A percentile compares a stretch with the other conserved stretches of the same genome.
Evolutionary conservation across 2,329 filamentous ascomycete genomes (phyloP).

Genomic region (Thelonectria discophora): DNA sequence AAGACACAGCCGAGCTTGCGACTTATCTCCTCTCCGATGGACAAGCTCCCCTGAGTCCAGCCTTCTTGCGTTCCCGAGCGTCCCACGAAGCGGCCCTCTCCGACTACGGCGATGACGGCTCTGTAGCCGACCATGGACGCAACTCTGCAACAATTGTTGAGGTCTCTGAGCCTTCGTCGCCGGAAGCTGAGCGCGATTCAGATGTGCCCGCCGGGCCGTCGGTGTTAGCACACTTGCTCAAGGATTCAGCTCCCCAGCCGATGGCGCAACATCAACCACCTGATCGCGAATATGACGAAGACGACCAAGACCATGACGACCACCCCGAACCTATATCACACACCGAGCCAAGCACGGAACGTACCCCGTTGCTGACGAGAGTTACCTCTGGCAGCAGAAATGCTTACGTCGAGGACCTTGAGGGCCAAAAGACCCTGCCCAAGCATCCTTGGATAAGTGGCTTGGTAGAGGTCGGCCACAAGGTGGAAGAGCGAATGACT

Average conservation of each 20-base stretch:
- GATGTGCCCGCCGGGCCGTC: conserved; percentile 48
- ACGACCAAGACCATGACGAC: conserved; percentile 20
- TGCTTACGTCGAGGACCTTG: conserved; percentile 54
- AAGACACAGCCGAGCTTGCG: conserved; percentile 88
- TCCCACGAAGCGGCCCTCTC: conserved; percentile 43
- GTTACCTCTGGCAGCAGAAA: conserved; percentile 44
- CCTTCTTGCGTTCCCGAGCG: conserved; percentile 54
- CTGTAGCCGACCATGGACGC: conserved; percentile 37
- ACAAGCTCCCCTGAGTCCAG: conserved; percentile 53
- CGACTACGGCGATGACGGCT: conserved; percentile 35
- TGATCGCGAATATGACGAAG: conserved; percentile 10
- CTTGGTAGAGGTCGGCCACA: conserved; percentile 44
- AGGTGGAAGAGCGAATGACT: conserved; percentile 45
- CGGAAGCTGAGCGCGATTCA: conserved; percentile 32
- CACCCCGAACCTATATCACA: conserved; percentile 25
- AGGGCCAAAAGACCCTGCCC: conserved; percentile 56
- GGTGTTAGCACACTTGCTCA: conserved; percentile 60
- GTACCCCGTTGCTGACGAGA: conserved; percentile 57
- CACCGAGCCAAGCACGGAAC: conserved; percentile 49
- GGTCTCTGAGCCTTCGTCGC: conserved; percentile 60
- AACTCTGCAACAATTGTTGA: conserved; percentile 66
- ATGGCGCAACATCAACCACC: conserved; percentile 32
- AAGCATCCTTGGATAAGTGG: conserved; percentile 48
- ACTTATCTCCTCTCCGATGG: conserved; percentile 79
- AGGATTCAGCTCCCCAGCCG: conserved; percentile 57